Conservation (phyloP, 1,284 basidiomycete genomes). For the Inonotus obliquus region DNA sequence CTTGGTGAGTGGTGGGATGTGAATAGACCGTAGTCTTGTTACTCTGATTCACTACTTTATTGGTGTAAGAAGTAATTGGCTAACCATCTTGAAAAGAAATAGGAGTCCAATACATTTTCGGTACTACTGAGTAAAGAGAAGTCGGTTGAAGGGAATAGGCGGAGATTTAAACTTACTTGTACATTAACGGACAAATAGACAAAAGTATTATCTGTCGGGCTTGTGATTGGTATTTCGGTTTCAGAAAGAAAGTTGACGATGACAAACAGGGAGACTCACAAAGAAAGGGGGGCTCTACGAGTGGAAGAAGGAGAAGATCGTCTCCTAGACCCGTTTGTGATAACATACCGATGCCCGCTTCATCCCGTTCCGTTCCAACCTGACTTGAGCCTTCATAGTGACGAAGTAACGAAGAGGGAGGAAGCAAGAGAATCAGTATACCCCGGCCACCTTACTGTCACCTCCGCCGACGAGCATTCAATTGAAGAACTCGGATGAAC, state of each 20-base stretch:
- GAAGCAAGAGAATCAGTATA: background rate
- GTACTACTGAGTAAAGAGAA: background rate
- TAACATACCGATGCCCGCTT: background rate
- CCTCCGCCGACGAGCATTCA: background rate
- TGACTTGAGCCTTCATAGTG: too few relatives aligned
- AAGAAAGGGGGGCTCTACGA: background rate
- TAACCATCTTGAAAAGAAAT: background rate
- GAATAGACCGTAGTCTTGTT: too few relatives aligned
- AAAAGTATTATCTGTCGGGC: too few relatives aligned
- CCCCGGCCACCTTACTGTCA: background rate
- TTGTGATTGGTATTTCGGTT: background rate
- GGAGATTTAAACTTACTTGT: too few relatives aligned
- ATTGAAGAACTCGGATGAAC: background rate
- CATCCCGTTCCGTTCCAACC: background rate
- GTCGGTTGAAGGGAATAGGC: too few relatives aligned
- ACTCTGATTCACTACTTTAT: too few relatives aligned
- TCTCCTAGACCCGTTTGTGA: background rate
- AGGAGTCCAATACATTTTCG: background rate
- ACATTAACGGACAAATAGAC: too few relatives aligned
- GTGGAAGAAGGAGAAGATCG: background rate
- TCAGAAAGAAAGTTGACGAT: background rate
- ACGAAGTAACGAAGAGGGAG: background rate
- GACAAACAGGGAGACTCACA: background rate
- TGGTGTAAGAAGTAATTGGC: too few relatives aligned
- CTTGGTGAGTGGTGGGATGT: too few relatives aligned